These are phyloP conservation scores for Ambrosiella xylebori DNA, from an alignment of 2,329 filamentous ascomycete species.

Conservation along the genomic window DNA sequence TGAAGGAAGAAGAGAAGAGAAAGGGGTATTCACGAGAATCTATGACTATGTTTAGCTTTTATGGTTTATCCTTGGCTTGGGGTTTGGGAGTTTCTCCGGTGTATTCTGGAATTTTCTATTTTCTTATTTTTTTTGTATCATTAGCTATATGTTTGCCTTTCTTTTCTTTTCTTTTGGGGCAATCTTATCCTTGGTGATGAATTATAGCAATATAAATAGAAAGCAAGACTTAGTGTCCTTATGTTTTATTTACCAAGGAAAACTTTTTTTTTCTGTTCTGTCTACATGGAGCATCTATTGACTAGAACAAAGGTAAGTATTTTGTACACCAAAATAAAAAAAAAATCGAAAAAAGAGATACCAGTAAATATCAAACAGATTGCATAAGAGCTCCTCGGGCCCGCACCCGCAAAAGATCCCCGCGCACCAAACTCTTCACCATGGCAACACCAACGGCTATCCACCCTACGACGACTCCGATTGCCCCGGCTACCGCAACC, in stretches of 20 bases:
- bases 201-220: no score
- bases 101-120: neutral
- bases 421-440: slow-evolving; percentile 35
- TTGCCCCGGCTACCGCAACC: slow-evolving; percentile 49
- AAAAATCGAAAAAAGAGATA: neutral
- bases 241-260: no score
- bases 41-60: neutral
- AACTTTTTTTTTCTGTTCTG: no score
- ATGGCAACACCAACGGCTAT: slow-evolving; percentile 51
- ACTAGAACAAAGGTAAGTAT: no score
- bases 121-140: neutral
- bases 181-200: no score
- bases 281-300: no score
- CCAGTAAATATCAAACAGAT: neutral
- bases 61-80: neutral
- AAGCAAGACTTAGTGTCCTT: no score
- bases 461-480: slow-evolving; percentile 51
- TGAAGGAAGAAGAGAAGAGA: slow-evolving; percentile 15
- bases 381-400: neutral
- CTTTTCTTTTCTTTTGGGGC: neutral
- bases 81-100: neutral
- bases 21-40: neutral
- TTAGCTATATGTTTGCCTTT: neutral
- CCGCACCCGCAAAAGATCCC: neutral
- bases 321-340: neutral